Base-by-base conservation (phyloP, 2,329 filamentous ascomycete species). In the Ophiocordyceps camponoti-leonardi region DNA sequence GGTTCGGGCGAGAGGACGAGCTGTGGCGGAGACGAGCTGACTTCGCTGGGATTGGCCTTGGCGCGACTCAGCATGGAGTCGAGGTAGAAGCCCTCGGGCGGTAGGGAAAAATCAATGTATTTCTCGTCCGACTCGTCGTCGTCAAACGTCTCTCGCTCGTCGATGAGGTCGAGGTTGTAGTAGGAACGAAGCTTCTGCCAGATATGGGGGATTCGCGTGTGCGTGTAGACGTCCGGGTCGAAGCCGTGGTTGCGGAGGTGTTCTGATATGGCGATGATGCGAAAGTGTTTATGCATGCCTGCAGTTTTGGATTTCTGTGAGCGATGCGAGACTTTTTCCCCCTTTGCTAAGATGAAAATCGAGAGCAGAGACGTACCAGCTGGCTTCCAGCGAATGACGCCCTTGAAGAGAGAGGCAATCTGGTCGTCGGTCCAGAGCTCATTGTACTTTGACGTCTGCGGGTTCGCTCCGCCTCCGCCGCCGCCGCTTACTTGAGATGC, bases 381-480 rank as follows among this genome's bases (percentile, higher is more conserved):
- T n/a, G 92, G 92, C 60, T 98, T 98, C 83, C 85, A 94, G 58
- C 81, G 76, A 51, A 96, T 88, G 52, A 96, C 82, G 45, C 81
- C 86, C 60, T 95, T 95, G 66, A 94, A 86, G 1, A 98, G 72
- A 39, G 86, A 88, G 1, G 86, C 87, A 52, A 94, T 83, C 62
- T 98, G 92, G 57, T 95, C 90, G 56, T 94, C 88, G 4, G 87
- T 95, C 92, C 92, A 98, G 23, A 81, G 76, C 51, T 90, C 85
- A 47, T 77, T 75, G 43, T 49, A 54, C 12, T 53, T 51, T 6
- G 35, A 39, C n/a, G 35, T 28, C 26, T 8, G n/a, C 31, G 31
- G 31, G 12, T 33, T 33, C 16, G 35, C n/a, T n/a, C n/a, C n/a
- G n/a, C n/a, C n/a, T n/a, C n/a, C n/a, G n/a, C n/a, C 14, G 35